A percentile compares a stretch with the other conserved stretches of the same genome.
Conservation (phyloP, 2,329 filamentous ascomycete genomes). For the Pestalotiopsis sp. region DNA sequence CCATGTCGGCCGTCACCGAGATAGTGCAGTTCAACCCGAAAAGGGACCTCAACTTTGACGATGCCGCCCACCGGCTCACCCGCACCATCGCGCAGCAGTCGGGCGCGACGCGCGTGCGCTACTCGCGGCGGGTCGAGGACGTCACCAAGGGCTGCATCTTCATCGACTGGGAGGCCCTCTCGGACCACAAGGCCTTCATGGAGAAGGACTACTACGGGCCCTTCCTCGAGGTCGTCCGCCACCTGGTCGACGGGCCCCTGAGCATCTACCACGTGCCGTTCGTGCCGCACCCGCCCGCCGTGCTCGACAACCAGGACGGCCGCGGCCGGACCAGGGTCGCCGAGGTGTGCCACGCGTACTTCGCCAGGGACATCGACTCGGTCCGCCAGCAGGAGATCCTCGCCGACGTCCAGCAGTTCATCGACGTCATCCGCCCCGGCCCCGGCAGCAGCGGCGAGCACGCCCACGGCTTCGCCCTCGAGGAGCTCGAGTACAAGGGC, state of each 20-base stretch:
- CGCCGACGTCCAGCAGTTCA: conserved; percentile 10
- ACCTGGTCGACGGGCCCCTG: background rate
- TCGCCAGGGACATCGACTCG: conserved; percentile 12
- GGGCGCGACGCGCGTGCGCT: conserved; percentile 21
- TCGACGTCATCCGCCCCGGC: background rate
- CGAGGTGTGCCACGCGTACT: conserved; percentile 22
- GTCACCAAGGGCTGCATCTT: conserved; percentile 16
- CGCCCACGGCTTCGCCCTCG: conserved; percentile 21
- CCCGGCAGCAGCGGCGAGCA: conserved; percentile 16
- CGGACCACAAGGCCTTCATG: conserved; percentile 20
- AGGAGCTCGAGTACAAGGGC: conserved; percentile 18
- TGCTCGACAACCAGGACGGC: conserved; percentile 13
- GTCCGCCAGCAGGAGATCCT: conserved; percentile 6
- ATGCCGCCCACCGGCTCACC: conserved; percentile 7
- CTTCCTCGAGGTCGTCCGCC: conserved; percentile 13
- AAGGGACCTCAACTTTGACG: conserved; percentile 11
- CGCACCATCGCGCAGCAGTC: conserved; percentile 17
- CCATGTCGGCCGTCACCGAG: conserved; percentile 28
- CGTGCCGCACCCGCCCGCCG: conserved; percentile 16
- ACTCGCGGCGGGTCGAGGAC: conserved; percentile 17
- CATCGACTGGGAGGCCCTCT: conserved; percentile 24
- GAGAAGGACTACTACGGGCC: conserved; percentile 15
- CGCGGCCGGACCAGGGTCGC: conserved; percentile 10
- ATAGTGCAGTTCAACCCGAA: conserved; percentile 18
- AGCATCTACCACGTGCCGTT: conserved; percentile 21